These are phyloP conservation scores for Meyerozyma elateridarum DNA, from an alignment of 1,139 yeast species.

Conservation along the genomic window DNA sequence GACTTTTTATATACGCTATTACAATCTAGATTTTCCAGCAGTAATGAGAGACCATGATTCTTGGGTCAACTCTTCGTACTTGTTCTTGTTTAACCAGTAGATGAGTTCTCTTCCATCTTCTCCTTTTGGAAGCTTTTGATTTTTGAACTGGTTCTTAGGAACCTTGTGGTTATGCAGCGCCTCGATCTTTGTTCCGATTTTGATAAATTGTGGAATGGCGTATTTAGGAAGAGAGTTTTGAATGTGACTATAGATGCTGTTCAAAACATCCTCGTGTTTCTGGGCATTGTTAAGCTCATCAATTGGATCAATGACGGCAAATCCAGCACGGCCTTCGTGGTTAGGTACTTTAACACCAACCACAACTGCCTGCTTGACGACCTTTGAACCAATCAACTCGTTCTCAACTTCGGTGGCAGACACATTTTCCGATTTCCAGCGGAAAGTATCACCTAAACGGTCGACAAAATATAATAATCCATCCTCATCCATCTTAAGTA, in stretches of 20 bases:
- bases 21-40: constrained; percentile 37
- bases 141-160: constrained; percentile 70
- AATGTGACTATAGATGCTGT: constrained; percentile 31
- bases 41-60: constrained; percentile 55
- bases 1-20: no score
- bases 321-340: constrained; percentile 95
- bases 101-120: constrained; percentile 55
- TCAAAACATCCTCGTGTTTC: constrained; percentile 26
- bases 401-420: constrained; percentile 92
- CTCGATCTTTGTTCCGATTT: constrained; percentile 57
- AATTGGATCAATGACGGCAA: constrained; percentile 63
- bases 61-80: constrained; percentile 55
- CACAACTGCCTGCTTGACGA: constrained; percentile 68
- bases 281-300: constrained; percentile 25
- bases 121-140: constrained; percentile 74
- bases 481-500: constrained; percentile 63
- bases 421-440: constrained; percentile 97
- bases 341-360: constrained; percentile 85
- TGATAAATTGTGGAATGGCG: constrained; percentile 82
- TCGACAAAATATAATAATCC: constrained; percentile 83
- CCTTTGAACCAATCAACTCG: constrained; percentile 50
- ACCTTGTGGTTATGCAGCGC: constrained; percentile 84
- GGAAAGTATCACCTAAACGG: constrained; percentile 90
- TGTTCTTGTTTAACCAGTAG: constrained; percentile 60
- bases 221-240: constrained; percentile 65